Percentiles rank a stretch among this genome's conserved stretches.
phyloP scores from a whole-genome alignment of 768 basidiomycete genomes.

The Dentipellis fragilis region DNA sequence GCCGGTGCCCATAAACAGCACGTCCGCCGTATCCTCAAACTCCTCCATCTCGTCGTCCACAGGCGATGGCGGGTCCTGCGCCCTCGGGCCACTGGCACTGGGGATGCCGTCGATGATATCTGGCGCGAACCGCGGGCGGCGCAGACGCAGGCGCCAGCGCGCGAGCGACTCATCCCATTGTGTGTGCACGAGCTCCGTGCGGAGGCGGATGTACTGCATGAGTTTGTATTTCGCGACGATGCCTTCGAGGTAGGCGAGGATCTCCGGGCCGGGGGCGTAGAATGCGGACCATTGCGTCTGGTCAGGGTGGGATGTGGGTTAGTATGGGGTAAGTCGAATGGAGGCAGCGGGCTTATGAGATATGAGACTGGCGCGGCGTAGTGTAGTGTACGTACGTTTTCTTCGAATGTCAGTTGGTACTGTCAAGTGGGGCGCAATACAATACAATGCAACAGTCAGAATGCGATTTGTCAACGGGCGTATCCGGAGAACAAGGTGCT shows the following conservation, averaged over 20 bases:
- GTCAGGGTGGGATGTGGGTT: constrained; percentile 4
- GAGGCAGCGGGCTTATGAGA: too few species aligned
- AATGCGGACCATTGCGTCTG: constrained; percentile 12
- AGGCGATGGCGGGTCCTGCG: neutral
- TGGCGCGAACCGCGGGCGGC: constrained; percentile 15
- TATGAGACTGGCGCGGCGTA: neutral
- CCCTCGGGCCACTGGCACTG: neutral
- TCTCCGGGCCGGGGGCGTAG: constrained; percentile 25
- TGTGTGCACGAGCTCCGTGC: constrained; percentile 43
- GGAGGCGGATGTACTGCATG: constrained; percentile 40
- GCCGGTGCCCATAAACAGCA: constrained; percentile 25
- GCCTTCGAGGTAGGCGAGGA: constrained; percentile 40
- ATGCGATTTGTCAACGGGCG: neutral
- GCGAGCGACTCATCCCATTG: constrained; percentile 38
- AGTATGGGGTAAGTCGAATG: too few species aligned
- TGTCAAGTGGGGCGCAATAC: neutral
- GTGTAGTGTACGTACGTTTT: constrained; percentile 2
- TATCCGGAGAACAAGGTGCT: neutral
- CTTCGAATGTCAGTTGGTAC: constrained; percentile 10
- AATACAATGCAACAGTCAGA: neutral
- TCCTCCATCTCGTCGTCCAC: neutral
- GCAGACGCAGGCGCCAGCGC: constrained; percentile 48
- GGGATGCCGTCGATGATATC: constrained; percentile 10
- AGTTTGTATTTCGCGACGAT: constrained; percentile 51
- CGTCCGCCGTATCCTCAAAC: constrained; percentile 18